phyloP scores from a whole-genome alignment of 2,329 filamentous ascomycete species.

The Penicillium fuscoglaucum region DNA sequence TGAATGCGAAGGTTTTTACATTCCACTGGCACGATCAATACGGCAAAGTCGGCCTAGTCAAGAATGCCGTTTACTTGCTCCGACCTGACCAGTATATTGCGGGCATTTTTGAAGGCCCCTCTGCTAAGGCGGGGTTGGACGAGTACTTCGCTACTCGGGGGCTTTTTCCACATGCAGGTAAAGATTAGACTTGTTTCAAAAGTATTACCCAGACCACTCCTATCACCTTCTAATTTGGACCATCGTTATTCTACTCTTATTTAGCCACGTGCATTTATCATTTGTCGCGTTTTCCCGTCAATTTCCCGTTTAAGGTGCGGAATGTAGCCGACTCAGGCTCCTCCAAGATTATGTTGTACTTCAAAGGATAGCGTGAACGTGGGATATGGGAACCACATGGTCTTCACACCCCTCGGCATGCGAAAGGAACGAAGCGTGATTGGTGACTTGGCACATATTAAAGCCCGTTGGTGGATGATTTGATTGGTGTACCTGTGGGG shows the following conservation, averaged over 20 bases:
- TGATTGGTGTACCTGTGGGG: constrained; percentile 11
- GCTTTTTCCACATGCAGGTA: neutral
- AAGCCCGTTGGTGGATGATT: neutral
- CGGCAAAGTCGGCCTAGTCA: constrained; percentile 22
- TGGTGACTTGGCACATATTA: constrained; percentile 9
- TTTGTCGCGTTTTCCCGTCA: neutral
- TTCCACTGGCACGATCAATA: constrained; percentile 31
- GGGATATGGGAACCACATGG: neutral
- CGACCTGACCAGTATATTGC: constrained; percentile 37
- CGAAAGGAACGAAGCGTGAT: constrained; percentile 1
- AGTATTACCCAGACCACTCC: neutral
- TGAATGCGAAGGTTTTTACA: constrained; percentile 18
- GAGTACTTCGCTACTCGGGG: constrained; percentile 23
- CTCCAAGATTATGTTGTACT: neutral
- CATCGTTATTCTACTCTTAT: neutral
- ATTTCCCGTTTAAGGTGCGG: neutral
- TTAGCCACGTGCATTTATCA: neutral
- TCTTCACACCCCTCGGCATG: constrained; percentile 2
- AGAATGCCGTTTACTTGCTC: constrained; percentile 31
- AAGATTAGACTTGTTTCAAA: neutral
- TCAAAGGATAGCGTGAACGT: neutral
- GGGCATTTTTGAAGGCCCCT: constrained; percentile 19
- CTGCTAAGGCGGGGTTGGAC: constrained; percentile 22
- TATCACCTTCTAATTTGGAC: neutral
- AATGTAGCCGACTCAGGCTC: neutral